Percentiles rank a stretch among this genome's conserved stretches.
Evolutionary conservation across 768 basidiomycete species (phyloP).

Genomic region (Termitomyces sp.): DNA sequence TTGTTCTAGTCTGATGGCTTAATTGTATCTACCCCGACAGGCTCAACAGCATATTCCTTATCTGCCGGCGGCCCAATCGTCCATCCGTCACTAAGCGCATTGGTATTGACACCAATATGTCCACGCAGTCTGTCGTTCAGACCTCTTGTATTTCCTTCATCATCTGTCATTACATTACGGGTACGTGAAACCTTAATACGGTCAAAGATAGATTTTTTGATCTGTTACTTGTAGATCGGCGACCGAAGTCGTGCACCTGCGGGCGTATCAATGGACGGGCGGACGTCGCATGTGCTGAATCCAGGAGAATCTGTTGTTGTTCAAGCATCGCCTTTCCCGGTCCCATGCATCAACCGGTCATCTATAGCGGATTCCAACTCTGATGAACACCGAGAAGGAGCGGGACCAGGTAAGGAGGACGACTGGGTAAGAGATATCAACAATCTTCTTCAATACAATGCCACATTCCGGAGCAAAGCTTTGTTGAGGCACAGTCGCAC

Average conservation of each 20-base stretch:
- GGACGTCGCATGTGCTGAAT: constrained; percentile 73
- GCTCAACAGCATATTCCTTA: constrained; percentile 93
- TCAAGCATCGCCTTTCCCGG: constrained; percentile 80
- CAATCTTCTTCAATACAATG: constrained; percentile 90
- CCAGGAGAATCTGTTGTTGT: constrained; percentile 86
- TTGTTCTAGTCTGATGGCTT: constrained; percentile 77
- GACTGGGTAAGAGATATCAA: constrained; percentile 99
- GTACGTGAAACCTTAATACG: constrained; percentile 33
- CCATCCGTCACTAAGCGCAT: constrained; percentile 84
- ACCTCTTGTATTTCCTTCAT: constrained; percentile 84
- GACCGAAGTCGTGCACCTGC: constrained; percentile 80
- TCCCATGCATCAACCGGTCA: constrained; percentile 89
- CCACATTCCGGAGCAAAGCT: constrained; percentile 90
- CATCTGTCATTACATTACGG: constrained; percentile 67
- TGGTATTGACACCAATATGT: constrained; percentile 94
- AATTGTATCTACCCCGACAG: constrained; percentile 93
- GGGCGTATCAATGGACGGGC: constrained; percentile 91
- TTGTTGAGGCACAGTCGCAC: constrained; percentile 67
- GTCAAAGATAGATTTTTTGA: background rate
- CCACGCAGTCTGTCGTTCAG: constrained; percentile 90
- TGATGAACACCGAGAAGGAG: constrained; percentile 52
- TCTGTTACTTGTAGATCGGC: constrained; percentile 55
- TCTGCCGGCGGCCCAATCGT: constrained; percentile 96
- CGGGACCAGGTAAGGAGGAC: constrained; percentile 75
- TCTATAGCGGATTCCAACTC: constrained; percentile 55